Evolutionary conservation across 495 filamentous ascomycete species (phyloP).

Genomic region (Pyrenopolyporus hunteri): DNA sequence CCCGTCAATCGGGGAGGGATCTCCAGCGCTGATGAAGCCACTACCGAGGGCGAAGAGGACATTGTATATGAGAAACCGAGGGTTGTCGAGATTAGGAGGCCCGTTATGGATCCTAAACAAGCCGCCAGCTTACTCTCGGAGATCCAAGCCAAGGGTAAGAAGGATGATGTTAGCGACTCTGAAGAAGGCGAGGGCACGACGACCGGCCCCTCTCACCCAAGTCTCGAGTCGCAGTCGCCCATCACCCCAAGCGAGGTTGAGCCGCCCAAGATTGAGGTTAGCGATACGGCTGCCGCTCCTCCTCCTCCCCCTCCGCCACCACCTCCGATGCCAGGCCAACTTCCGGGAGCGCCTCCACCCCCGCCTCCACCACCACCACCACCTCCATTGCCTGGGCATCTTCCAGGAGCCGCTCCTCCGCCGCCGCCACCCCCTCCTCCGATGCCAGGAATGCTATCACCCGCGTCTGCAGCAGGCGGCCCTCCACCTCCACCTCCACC

Average conservation of each 20-base stretch:
- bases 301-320: slow-evolving; percentile 57
- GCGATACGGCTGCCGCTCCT: slow-evolving; percentile 53
- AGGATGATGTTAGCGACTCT: slow-evolving; percentile 73
- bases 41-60: slow-evolving; percentile 54
- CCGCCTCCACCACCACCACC: slow-evolving; percentile 60
- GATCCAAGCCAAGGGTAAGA: slow-evolving; percentile 77
- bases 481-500: slow-evolving; percentile 70
- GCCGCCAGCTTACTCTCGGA: slow-evolving; percentile 79
- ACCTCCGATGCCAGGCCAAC: slow-evolving; percentile 55
- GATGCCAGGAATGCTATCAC: slow-evolving; percentile 51
- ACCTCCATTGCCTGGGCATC: slow-evolving; percentile 56
- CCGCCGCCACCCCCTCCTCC: slow-evolving; percentile 60
- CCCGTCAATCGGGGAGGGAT: slow-evolving; percentile 50
- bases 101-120: slow-evolving; percentile 75
- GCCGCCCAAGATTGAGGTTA: slow-evolving; percentile 55
- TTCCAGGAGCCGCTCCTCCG: slow-evolving; percentile 54
- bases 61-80: slow-evolving; percentile 70
- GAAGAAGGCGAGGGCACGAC: slow-evolving; percentile 76
- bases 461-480: slow-evolving; percentile 33
- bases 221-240: slow-evolving; percentile 72
- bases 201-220: slow-evolving; percentile 77
- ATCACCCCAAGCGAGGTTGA: slow-evolving; percentile 71
- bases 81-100: slow-evolving; percentile 70
- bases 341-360: slow-evolving; percentile 51
- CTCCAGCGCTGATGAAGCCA: slow-evolving; percentile 50